Conservation (phyloP, 306 rosid genomes). For the Quercus rubra region DNA sequence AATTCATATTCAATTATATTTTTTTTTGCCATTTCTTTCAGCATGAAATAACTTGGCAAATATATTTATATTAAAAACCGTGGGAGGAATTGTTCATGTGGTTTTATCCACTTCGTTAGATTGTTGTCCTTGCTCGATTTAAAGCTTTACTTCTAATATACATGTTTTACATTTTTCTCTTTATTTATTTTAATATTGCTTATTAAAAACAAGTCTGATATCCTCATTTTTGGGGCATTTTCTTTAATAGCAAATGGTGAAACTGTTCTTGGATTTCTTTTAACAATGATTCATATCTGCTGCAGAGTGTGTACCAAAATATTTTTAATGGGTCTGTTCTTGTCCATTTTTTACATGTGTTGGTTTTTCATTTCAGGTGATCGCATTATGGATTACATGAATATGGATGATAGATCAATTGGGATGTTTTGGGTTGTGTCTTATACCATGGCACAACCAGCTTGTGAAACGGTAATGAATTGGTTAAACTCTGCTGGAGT, state of each 20-base stretch:
- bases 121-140: no score
- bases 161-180: no score
- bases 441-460: constrained; percentile 98
- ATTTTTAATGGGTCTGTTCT: background rate
- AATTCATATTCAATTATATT: background rate
- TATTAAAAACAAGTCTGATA: no score
- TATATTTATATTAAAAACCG: background rate
- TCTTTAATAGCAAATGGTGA: no score
- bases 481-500: constrained; percentile 83
- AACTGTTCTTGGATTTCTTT: no score
- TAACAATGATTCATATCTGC: constrained; percentile 5
- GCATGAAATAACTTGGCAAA: background rate
- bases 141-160: no score
- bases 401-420: constrained; percentile 94
- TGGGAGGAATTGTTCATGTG: background rate
- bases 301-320: background rate
- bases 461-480: constrained; percentile 84
- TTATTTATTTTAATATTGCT: no score
- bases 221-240: no score
- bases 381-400: constrained; percentile 93
- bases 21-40: background rate
- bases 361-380: constrained; percentile 57
- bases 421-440: constrained; percentile 99
- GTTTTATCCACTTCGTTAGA: background rate
- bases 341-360: background rate